phyloP scores from a whole-genome alignment of 1,284 basidiomycete genomes.

The Cutaneotrichosporon sp. region DNA sequence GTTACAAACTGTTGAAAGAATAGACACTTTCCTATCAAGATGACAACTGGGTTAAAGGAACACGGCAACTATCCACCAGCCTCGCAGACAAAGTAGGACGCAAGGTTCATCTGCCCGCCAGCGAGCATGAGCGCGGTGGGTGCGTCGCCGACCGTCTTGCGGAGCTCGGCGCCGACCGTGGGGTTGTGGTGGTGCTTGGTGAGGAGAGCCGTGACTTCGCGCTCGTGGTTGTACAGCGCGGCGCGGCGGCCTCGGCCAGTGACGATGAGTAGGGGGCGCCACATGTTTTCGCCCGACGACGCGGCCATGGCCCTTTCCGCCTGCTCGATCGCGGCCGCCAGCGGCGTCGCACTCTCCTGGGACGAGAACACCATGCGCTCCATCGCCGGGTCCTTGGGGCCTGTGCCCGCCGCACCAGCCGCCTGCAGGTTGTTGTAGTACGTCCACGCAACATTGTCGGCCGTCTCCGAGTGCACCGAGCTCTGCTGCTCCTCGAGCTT shows the following conservation, averaged over 20 bases:
- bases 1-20: too few species aligned
- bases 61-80: constrained; percentile 51
- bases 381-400: constrained; percentile 18
- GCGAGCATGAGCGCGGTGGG: constrained; percentile 64
- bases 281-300: constrained; percentile 51
- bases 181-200: constrained; percentile 55
- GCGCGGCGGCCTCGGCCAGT: constrained; percentile 65
- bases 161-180: constrained; percentile 57
- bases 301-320: constrained; percentile 51
- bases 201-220: constrained; percentile 62
- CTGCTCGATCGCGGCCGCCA: constrained; percentile 55
- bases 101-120: constrained; percentile 51
- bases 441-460: constrained; percentile 48
- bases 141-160: constrained; percentile 77
- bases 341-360: constrained; percentile 33
- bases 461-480: constrained; percentile 44
- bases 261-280: constrained; percentile 57
- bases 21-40: too few species aligned
- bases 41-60: too few species aligned
- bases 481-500: constrained; percentile 28
- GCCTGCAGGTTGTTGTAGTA: constrained; percentile 33
- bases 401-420: not conserved
- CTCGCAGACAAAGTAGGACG: constrained; percentile 67
- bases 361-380: constrained; percentile 32
- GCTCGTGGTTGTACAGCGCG: constrained; percentile 55